A percentile compares a stretch with the other conserved stretches of the same genome.
These are phyloP conservation scores for Talaromyces stipitatus DNA, from an alignment of 495 filamentous ascomycete species.

Conservation along the genomic window DNA sequence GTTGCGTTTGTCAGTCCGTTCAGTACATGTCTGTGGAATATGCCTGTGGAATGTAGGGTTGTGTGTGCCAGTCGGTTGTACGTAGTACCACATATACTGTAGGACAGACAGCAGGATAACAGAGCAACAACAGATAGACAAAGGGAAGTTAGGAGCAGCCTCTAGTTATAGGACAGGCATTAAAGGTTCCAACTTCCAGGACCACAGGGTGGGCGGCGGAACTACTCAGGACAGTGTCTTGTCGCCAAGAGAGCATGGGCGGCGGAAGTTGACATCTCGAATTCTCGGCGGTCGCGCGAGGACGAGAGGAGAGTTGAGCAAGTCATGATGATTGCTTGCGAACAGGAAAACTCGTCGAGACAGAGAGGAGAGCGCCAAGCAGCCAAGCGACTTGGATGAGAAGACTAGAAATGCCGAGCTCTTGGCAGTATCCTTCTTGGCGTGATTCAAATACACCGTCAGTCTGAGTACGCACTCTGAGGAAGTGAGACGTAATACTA, in stretches of 20 bases:
- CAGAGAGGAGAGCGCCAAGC: background rate
- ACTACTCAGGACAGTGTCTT: background rate
- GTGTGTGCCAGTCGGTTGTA: background rate
- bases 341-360: background rate
- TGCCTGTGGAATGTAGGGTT: slow-evolving; percentile 1
- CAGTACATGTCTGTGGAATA: background rate
- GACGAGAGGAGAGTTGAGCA: background rate
- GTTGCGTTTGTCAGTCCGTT: background rate
- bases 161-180: background rate
- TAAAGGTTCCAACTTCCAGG: background rate
- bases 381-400: background rate
- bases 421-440: background rate
- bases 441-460: too few relatives aligned
- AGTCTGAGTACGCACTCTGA: too few relatives aligned
- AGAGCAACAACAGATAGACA: background rate
- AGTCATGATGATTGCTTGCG: background rate
- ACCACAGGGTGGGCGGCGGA: background rate
- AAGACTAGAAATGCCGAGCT: background rate
- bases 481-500: too few relatives aligned
- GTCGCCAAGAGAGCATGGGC: slow-evolving; percentile 3
- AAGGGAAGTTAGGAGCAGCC: background rate
- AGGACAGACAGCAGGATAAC: background rate
- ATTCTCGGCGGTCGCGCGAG: background rate
- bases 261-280: background rate
- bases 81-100: background rate